Evolutionary conservation across 2,329 filamentous ascomycete species (phyloP).

Genomic region (Blumeria hordei): DNA sequence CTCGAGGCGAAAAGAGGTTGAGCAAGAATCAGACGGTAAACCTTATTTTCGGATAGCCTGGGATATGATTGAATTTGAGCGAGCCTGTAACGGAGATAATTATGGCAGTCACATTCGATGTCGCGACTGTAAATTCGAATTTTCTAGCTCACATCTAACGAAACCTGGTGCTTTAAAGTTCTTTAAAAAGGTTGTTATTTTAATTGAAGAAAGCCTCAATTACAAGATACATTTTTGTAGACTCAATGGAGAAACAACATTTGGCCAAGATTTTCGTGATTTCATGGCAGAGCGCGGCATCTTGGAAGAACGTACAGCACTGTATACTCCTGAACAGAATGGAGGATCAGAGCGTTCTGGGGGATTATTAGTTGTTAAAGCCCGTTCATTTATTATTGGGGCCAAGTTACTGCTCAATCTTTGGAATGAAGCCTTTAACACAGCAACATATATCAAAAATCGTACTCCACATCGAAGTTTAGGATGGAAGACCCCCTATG

Average conservation of each 20-base stretch:
- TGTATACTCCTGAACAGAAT: neutral
- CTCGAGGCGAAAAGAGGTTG: neutral
- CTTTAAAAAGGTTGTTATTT: neutral
- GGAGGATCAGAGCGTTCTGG: neutral
- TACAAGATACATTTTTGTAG: neutral
- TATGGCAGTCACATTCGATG: neutral
- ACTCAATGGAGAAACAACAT: neutral
- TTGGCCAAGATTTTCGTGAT: neutral
- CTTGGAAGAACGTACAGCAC: neutral
- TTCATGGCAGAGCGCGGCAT: neutral
- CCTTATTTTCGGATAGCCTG: neutral
- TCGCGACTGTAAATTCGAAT: neutral
- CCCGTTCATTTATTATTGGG: neutral
- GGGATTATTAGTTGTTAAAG: neutral
- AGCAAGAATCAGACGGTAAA: neutral
- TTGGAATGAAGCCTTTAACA: neutral
- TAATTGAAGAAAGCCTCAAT: neutral
- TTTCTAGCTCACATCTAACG: neutral
- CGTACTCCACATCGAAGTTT: neutral
- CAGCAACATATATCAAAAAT: neutral
- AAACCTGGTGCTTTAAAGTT: neutral
- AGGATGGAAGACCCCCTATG: neutral
- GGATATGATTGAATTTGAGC: neutral
- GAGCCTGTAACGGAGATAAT: neutral
- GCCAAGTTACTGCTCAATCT: neutral